Conservation (phyloP, 2,329 filamentous ascomycete species). For the Alternaria infectoria region DNA sequence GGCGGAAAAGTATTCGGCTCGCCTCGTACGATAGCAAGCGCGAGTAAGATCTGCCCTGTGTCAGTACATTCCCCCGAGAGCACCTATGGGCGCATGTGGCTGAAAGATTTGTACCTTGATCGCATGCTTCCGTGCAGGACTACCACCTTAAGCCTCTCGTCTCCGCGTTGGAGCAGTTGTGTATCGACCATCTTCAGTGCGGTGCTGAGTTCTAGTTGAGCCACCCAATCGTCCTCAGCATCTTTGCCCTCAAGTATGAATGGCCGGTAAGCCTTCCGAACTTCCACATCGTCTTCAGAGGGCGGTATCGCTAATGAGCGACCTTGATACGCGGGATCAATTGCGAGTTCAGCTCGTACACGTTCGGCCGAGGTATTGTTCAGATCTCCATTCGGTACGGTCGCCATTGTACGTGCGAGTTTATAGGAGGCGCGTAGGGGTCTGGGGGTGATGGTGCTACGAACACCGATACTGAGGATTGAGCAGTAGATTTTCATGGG, state of each 20-base stretch:
- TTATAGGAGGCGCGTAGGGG: background rate
- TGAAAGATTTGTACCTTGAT: conserved; percentile 30
- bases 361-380: conserved; percentile 34
- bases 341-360: conserved; percentile 11
- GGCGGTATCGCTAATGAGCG: conserved; percentile 53
- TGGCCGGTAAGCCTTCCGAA: conserved; percentile 61
- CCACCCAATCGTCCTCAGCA: conserved; percentile 61
- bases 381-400: conserved; percentile 26
- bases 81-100: background rate
- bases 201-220: conserved; percentile 61
- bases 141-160: conserved; percentile 60
- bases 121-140: conserved; percentile 68
- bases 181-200: conserved; percentile 58
- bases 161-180: conserved; percentile 49
- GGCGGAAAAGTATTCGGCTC: conserved; percentile 65
- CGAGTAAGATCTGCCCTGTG: conserved; percentile 61
- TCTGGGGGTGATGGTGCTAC: background rate
- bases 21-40: conserved; percentile 66
- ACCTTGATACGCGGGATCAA: conserved; percentile 19
- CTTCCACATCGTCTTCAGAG: conserved; percentile 55
- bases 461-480: background rate
- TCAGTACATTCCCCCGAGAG: background rate
- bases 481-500: background rate
- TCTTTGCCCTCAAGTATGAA: conserved; percentile 57
- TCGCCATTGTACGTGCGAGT: background rate